Percentiles rank a stretch among this genome's conserved stretches.
Evolutionary conservation across 371 early-diverging fungal genomes (phyloP).

Genomic region (Mucor indicus): DNA sequence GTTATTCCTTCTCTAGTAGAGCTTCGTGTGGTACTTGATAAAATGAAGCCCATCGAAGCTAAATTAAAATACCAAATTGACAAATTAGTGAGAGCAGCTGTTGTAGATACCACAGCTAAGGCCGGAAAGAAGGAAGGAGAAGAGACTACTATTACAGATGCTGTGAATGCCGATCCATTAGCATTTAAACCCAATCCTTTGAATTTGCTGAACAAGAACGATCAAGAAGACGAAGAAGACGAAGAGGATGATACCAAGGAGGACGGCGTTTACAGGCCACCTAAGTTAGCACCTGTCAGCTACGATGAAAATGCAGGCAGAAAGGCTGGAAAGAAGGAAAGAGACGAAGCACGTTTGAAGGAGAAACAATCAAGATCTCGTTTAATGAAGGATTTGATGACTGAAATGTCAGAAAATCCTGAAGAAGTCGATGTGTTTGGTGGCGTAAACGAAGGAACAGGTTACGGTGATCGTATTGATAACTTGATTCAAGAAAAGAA

Average conservation of each 20-base stretch:
- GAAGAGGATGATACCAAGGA: constrained; percentile 17
- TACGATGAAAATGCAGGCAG: constrained; percentile 70
- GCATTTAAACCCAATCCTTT: constrained; percentile 87
- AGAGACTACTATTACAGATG: constrained; percentile 17
- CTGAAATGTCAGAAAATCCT: constrained; percentile 85
- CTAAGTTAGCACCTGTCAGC: constrained; percentile 83
- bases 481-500: constrained; percentile 62
- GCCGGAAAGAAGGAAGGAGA: constrained; percentile 15
- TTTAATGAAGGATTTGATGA: constrained; percentile 81
- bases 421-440: constrained; percentile 77
- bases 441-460: constrained; percentile 58
- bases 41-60: constrained; percentile 90
- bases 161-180: constrained; percentile 66
- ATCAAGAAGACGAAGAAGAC: constrained; percentile 42
- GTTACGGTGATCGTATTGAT: constrained; percentile 52
- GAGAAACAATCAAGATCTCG: constrained; percentile 82
- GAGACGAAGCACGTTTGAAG: constrained; percentile 61
- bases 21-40: constrained; percentile 82
- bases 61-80: constrained; percentile 96
- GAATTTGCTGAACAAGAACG: constrained; percentile 51
- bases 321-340: constrained; percentile 53
- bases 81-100: constrained; percentile 83
- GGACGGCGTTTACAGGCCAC: constrained; percentile 75
- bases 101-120: constrained; percentile 29
- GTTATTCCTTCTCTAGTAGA: constrained; percentile 74